A percentile compares a stretch with the other conserved stretches of the same genome.
phyloP scores from a whole-genome alignment of 352 stramenopile genomes.

The Phytophthora palmivora region DNA sequence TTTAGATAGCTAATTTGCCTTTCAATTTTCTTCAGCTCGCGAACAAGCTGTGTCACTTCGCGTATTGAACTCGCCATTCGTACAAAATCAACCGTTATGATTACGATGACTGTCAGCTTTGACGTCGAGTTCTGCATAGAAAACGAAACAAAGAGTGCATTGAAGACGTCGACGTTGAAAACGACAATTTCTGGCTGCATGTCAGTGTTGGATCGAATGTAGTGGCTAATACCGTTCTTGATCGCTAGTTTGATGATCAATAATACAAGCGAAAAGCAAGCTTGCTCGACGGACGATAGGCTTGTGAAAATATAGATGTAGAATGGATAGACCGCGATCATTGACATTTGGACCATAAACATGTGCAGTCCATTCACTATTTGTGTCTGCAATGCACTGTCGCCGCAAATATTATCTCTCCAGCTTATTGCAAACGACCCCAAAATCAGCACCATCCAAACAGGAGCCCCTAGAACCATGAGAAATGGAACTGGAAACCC shows the following conservation, averaged over 20 bases:
- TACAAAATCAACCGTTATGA: slow-evolving; percentile 32
- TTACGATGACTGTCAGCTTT: slow-evolving; percentile 27
- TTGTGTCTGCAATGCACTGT: slow-evolving; percentile 1
- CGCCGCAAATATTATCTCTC: not conserved
- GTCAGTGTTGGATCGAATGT: slow-evolving; percentile 19
- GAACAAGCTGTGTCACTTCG: slow-evolving; percentile 9
- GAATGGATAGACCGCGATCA: slow-evolving; percentile 30
- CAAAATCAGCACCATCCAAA: slow-evolving; percentile 15
- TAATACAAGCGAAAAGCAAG: slow-evolving; percentile 29
- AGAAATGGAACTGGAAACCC: slow-evolving; percentile 30
- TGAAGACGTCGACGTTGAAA: slow-evolving; percentile 47
- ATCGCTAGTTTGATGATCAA: slow-evolving; percentile 32
- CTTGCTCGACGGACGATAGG: slow-evolving; percentile 10
- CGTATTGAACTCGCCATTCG: slow-evolving; percentile 13
- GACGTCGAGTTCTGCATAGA: slow-evolving; percentile 46
- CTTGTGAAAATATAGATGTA: slow-evolving; percentile 32
- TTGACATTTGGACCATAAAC: slow-evolving; percentile 5
- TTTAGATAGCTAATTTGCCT: slow-evolving; percentile 4
- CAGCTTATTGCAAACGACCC: slow-evolving; percentile 3
- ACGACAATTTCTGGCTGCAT: slow-evolving; percentile 39
- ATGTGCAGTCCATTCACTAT: slow-evolving; percentile 5
- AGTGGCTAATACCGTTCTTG: slow-evolving; percentile 32
- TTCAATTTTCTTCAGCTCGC: slow-evolving; percentile 10
- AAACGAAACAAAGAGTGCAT: slow-evolving; percentile 40
- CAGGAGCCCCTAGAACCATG: slow-evolving; percentile 6